These are phyloP conservation scores for Fusarium abutilonis DNA, from an alignment of 2,329 filamentous ascomycete species.

Conservation along the genomic window DNA sequence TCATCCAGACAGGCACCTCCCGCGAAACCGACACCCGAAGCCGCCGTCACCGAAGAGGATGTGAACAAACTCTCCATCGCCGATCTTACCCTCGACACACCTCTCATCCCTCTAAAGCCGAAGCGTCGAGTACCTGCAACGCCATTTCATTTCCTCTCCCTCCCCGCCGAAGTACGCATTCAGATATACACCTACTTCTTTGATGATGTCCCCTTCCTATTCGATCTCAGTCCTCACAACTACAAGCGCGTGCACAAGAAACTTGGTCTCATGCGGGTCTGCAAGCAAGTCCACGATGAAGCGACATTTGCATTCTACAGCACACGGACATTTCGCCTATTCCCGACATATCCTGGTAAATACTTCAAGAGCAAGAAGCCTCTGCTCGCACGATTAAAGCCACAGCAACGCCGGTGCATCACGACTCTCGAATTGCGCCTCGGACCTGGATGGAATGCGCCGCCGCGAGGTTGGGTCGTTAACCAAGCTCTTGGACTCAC, in stretches of 20 bases:
- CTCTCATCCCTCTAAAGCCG: constrained; percentile 46
- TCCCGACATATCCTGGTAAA: constrained; percentile 70
- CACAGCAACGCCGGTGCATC: constrained; percentile 67
- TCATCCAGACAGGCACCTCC: constrained; percentile 6
- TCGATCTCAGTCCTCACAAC: constrained; percentile 75
- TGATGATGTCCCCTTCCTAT: constrained; percentile 59
- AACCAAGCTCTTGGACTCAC: constrained; percentile 70
- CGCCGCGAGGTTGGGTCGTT: constrained; percentile 76
- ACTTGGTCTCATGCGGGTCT: constrained; percentile 69
- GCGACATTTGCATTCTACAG: constrained; percentile 74
- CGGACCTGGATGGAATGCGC: constrained; percentile 76
- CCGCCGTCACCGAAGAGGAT: constrained; percentile 54
- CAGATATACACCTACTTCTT: constrained; percentile 75
- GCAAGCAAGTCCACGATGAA: constrained; percentile 69
- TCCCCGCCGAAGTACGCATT: constrained; percentile 75
- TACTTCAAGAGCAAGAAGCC: constrained; percentile 80
- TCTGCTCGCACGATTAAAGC: constrained; percentile 71
- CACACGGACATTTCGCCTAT: constrained; percentile 70
- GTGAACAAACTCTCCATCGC: constrained; percentile 55
- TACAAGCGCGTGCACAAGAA: constrained; percentile 68
- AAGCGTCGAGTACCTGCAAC: constrained; percentile 49
- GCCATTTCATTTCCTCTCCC: constrained; percentile 71
- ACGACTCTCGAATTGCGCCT: constrained; percentile 74
- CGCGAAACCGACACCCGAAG: constrained; percentile 47
- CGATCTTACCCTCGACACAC: constrained; percentile 56